Evolutionary conservation across 768 basidiomycete species (phyloP).

Genomic region (Kwoniella bestiolae): DNA sequence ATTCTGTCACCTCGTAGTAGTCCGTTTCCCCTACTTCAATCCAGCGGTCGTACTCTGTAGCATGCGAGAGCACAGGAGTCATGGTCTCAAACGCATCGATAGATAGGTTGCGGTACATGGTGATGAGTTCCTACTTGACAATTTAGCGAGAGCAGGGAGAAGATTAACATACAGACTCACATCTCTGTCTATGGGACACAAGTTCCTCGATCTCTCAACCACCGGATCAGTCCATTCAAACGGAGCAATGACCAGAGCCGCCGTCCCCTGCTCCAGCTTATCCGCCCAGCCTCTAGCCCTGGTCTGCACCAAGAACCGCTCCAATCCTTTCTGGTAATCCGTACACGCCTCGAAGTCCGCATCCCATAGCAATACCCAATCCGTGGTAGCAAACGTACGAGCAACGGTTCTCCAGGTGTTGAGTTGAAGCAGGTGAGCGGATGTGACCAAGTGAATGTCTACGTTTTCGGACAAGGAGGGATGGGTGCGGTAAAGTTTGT

Average conservation of each 20-base stretch:
- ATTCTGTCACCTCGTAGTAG: not conserved
- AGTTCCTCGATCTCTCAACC: not conserved
- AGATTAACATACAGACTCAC: not conserved
- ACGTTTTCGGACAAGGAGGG: not conserved
- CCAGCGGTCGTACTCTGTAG: not conserved
- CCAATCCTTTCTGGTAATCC: conserved; percentile 1
- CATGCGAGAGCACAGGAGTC: not conserved
- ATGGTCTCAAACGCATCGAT: not conserved
- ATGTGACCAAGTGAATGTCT: conserved; percentile 6
- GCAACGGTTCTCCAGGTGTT: conserved; percentile 8
- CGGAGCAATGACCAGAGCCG: not conserved
- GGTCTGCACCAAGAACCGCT: not conserved
- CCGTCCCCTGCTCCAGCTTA: not conserved
- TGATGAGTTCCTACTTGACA: not conserved
- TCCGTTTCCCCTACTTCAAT: not conserved
- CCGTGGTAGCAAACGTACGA: conserved; percentile 3
- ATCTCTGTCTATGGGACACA: conserved; percentile 4
- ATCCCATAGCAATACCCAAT: conserved; percentile 4
- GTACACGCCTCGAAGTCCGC: conserved; percentile 6
- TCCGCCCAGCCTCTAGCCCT: not conserved
- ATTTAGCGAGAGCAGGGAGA: not conserved
- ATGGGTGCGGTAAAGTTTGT: not conserved
- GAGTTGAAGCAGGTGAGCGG: not conserved
- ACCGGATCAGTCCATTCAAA: not conserved
- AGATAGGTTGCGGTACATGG: not conserved